These are phyloP conservation scores for Yarrowia divulgata DNA, from an alignment of 805 yeast species.

Conservation along the genomic window DNA sequence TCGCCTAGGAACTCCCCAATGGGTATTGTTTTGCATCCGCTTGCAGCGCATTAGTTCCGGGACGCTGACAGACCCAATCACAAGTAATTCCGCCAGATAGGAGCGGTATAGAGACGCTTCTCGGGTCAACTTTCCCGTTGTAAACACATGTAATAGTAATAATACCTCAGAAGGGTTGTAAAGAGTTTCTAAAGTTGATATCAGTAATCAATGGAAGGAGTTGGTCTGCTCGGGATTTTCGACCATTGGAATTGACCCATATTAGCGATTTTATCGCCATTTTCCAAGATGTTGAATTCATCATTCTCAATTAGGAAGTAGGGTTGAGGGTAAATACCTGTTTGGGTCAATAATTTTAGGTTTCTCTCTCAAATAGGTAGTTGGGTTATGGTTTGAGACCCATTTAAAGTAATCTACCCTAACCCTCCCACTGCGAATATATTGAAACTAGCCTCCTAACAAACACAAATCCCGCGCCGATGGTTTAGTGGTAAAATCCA, in stretches of 20 bases:
- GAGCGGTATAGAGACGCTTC: neutral
- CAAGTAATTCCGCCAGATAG: neutral
- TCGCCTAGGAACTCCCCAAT: neutral
- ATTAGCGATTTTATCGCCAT: too few relatives aligned
- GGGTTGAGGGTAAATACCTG: neutral
- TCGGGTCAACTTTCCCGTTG: too few relatives aligned
- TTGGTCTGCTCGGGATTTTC: too few relatives aligned
- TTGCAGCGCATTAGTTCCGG: neutral
- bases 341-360: neutral
- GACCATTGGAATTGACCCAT: too few relatives aligned
- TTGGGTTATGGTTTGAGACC: neutral
- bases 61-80: neutral
- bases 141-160: too few relatives aligned
- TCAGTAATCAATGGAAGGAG: too few relatives aligned
- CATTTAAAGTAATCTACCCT: neutral
- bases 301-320: too few relatives aligned
- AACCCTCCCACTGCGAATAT: neutral
- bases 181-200: too few relatives aligned
- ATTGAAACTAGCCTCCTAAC: neutral
- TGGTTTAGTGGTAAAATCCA: slow-evolving; percentile 37
- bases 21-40: neutral
- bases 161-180: too few relatives aligned
- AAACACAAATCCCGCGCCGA: slow-evolving; percentile 5
- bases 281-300: too few relatives aligned
- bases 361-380: neutral